phyloP scores from a whole-genome alignment of 73 alveolate genomes.

The Tetrahymena borealis region DNA sequence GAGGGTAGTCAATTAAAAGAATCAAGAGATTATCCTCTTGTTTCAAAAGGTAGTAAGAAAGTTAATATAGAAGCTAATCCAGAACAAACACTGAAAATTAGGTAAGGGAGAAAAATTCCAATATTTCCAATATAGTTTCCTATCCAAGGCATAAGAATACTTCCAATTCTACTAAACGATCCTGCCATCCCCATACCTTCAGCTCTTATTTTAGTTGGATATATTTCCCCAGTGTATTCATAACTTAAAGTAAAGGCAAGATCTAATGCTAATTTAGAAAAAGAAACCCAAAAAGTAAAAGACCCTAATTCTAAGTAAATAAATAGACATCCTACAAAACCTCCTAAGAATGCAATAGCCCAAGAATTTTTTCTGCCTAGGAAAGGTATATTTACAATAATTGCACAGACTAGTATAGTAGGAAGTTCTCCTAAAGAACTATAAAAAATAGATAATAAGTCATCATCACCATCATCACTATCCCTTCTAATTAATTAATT shows the following conservation, averaged over 20 bases:
- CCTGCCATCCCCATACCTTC: slow-evolving; percentile 37
- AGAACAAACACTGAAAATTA: slow-evolving; percentile 4
- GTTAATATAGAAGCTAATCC: slow-evolving; percentile 12
- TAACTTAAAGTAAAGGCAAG: slow-evolving; percentile 25
- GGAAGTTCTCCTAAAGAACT: slow-evolving; percentile 33
- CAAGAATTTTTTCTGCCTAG: slow-evolving; percentile 42
- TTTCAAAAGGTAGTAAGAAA: slow-evolving; percentile 32
- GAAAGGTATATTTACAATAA: slow-evolving; percentile 9
- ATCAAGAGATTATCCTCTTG: background rate
- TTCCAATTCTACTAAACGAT: slow-evolving; percentile 36
- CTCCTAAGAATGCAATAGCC: slow-evolving; percentile 14
- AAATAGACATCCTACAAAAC: background rate
- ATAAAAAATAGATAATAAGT: background rate
- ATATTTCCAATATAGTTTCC: slow-evolving; percentile 21
- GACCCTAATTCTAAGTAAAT: background rate
- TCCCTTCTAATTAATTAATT: background rate
- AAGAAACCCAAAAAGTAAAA: slow-evolving; percentile 18
- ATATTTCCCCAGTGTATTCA: slow-evolving; percentile 23
- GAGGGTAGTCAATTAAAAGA: background rate
- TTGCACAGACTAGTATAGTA: slow-evolving; percentile 4
- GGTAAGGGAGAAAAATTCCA: slow-evolving; percentile 24
- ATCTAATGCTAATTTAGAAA: slow-evolving; percentile 13
- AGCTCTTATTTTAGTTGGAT: slow-evolving; percentile 44
- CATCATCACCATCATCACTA: slow-evolving; percentile 20
- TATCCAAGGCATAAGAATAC: slow-evolving; percentile 45